Evolutionary conservation across 148 eudicot species (phyloP), one percentile per base, ranked within the genome.

Genomic region (Rhododendron griersonianum): DNA sequence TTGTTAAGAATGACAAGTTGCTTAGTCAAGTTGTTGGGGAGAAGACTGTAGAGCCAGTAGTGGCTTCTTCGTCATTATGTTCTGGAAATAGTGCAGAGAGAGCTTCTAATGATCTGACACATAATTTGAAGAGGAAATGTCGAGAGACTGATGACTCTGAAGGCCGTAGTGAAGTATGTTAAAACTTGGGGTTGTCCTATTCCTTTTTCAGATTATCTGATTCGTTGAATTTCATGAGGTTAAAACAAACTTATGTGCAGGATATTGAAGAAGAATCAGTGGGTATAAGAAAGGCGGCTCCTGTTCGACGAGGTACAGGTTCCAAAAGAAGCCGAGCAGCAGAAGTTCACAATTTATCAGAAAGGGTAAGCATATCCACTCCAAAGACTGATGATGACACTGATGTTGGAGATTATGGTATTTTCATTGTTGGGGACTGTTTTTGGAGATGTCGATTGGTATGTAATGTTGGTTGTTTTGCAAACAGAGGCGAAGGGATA

Each of bases 281-380:
- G n/a, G 94, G 92, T 86, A 90, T 88, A 6, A 93, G 88, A 83
- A 94, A 92, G 88, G 85, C 90, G 82, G 82, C 87, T 87, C 85
- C 86, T 90, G 91, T 89, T 84, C 92, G 95, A 73, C 89, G 89
- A 79, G 89, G 87, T 80, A 65, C 91, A 25, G 91, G 98, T 81
- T 89, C 93, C n/a, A 98, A 95, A 92, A 93, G 98, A 94, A 94
- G 94, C 89, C 95, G 99, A 82, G 99, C 99, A 84, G 98, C 99
- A 84, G 99, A 98, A 93, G 99, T 98, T 81, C 99, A 98, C 87
- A 98, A 98, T 90, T 88, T 93, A 84, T 95, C 98, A 30, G 99
- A 98, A 91, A 92, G 99, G 94, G 98, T 93, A 82, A 93, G 93
- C 77, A 85, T 35, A 82, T 59, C 80, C 86, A 5, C 75, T 53